Conservation (phyloP, 108 stramenopile species). For the Discostella pseudostelligera region DNA sequence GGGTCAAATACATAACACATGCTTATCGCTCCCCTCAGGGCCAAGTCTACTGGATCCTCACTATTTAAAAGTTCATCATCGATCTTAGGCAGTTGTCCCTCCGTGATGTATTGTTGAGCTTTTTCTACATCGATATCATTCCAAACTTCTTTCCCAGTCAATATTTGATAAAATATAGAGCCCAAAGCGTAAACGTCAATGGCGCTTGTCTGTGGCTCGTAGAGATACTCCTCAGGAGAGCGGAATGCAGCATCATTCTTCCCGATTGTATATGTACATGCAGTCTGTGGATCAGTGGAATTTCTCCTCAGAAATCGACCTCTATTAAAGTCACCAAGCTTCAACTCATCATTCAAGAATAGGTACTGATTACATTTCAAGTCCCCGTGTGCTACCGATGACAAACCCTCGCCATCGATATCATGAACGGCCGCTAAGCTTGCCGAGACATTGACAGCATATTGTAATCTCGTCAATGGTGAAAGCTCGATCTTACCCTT, state of each 20-base stretch:
- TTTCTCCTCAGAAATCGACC: slow-evolving; percentile 35
- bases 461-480: slow-evolving; percentile 10
- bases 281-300: slow-evolving; percentile 16
- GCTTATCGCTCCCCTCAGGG: slow-evolving; percentile 27
- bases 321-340: slow-evolving; percentile 47
- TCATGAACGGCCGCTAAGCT: slow-evolving; percentile 44
- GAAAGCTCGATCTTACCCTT: slow-evolving; percentile 15
- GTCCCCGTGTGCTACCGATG: slow-evolving; percentile 44
- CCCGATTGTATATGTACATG: slow-evolving; percentile 45
- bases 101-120: slow-evolving; percentile 16
- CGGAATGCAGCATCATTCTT: slow-evolving; percentile 43
- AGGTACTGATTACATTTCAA: slow-evolving; percentile 41
- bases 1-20: slow-evolving; percentile 37
- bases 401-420: slow-evolving; percentile 42
- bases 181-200: slow-evolving; percentile 50
- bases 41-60: slow-evolving; percentile 29
- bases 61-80: slow-evolving; percentile 14
- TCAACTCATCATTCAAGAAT: slow-evolving; percentile 23
- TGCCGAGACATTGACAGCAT: slow-evolving; percentile 28
- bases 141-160: slow-evolving; percentile 35
- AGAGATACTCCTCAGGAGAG: slow-evolving; percentile 45
- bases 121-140: slow-evolving; percentile 3
- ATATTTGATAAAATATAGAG: slow-evolving; percentile 33
- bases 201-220: slow-evolving; percentile 34
- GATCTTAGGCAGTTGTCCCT: slow-evolving; percentile 37